These are phyloP conservation scores for Zygnema cylindricum DNA, from an alignment of 139 green algal species.

Conservation along the genomic window DNA sequence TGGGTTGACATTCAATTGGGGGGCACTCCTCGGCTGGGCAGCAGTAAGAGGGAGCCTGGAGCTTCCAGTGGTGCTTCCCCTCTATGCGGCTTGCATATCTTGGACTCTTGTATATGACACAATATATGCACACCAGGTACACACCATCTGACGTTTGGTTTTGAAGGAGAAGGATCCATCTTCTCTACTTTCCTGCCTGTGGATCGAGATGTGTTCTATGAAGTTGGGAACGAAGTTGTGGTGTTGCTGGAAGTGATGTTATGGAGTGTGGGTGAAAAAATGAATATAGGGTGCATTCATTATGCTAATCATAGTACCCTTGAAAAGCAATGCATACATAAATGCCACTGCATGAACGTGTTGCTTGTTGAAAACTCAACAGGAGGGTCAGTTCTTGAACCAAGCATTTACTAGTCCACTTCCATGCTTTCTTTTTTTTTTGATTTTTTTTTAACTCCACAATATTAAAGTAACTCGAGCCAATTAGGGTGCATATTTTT, in stretches of 20 bases:
- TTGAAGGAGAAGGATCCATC: not conserved
- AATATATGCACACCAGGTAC: slow-evolving; percentile 95
- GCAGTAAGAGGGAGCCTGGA: slow-evolving; percentile 79
- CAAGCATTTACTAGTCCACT: no score
- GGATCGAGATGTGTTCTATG: not conserved
- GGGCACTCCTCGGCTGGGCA: slow-evolving; percentile 89
- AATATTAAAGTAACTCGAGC: no score
- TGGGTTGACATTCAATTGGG: slow-evolving; percentile 97
- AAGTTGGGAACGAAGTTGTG: not conserved
- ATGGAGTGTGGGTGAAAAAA: not conserved
- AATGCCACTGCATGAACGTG: no score
- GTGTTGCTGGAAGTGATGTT: not conserved
- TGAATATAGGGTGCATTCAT: not conserved
- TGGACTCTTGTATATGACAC: slow-evolving; percentile 99
- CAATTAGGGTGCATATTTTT: no score
- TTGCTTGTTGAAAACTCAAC: no score
- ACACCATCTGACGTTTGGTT: not conserved
- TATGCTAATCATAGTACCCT: not conserved
- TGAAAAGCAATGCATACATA: not conserved
- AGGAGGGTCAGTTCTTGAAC: no score
- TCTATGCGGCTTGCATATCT: slow-evolving; percentile 78
- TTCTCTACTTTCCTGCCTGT: not conserved
- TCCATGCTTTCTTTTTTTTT: no score
- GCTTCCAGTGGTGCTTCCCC: slow-evolving; percentile 78
- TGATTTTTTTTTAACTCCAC: no score